Percentiles rank a stretch among this genome's conserved stretches.
Conservation (phyloP, 2,329 filamentous ascomycete genomes). For the Beauveria brongniartii region DNA sequence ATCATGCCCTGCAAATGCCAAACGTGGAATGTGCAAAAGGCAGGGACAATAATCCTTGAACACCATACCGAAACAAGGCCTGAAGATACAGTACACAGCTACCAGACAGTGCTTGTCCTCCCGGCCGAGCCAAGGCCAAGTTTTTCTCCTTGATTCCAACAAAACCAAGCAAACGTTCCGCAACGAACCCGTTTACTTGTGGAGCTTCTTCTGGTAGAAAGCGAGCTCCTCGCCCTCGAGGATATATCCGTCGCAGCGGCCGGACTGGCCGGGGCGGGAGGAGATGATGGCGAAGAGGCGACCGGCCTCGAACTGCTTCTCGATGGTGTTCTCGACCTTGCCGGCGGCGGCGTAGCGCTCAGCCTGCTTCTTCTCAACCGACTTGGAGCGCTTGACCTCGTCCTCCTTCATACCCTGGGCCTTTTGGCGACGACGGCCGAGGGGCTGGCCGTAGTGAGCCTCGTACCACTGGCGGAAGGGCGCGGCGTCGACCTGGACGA, state of each 20-base stretch:
- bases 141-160: neutral
- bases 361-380: slow-evolving; percentile 93
- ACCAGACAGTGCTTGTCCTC: neutral
- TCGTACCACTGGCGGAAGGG: slow-evolving; percentile 99
- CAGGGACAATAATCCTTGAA: slow-evolving; percentile 27
- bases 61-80: slow-evolving; percentile 25
- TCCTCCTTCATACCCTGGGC: slow-evolving; percentile 57
- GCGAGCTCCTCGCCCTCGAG: slow-evolving; percentile 98
- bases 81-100: slow-evolving; percentile 5
- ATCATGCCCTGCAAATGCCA: slow-evolving; percentile 27
- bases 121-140: slow-evolving; percentile 3
- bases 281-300: slow-evolving; percentile 91
- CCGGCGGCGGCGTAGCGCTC: slow-evolving; percentile 71
- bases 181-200: slow-evolving; percentile 64
- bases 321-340: slow-evolving; percentile 87
- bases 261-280: slow-evolving; percentile 92
- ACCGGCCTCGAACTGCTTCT: slow-evolving; percentile 99
- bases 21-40: slow-evolving; percentile 18
- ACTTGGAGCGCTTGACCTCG: slow-evolving; percentile 87
- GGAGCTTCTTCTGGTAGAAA: slow-evolving; percentile 99
- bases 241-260: slow-evolving; percentile 94
- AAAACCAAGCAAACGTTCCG: slow-evolving; percentile 9
- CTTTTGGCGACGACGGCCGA: slow-evolving; percentile 88
- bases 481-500: slow-evolving; percentile 97
- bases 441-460: slow-evolving; percentile 89